Conservation (phyloP, 1,139 yeast genomes). For the Candida sanyaensis region DNA sequence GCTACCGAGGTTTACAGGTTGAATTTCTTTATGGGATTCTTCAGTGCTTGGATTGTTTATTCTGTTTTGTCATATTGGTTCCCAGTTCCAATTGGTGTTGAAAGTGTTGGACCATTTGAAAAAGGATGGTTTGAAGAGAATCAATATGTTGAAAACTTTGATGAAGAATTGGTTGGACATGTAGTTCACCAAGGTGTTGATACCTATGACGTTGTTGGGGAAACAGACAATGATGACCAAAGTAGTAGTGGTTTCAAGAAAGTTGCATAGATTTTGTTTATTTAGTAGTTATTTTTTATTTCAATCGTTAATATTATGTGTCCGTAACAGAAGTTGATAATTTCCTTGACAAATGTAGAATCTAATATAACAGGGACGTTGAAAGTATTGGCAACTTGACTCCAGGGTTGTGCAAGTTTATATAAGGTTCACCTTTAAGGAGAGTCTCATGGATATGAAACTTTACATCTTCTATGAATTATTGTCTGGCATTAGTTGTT, state of each 20-base stretch:
- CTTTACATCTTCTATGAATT: too few species aligned
- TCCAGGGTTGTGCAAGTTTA: too few species aligned
- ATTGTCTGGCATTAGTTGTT: too few species aligned
- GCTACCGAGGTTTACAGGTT: constrained; percentile 73
- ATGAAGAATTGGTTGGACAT: constrained; percentile 42
- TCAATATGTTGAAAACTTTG: constrained; percentile 65
- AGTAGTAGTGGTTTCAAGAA: not conserved
- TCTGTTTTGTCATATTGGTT: constrained; percentile 48
- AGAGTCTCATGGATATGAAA: too few species aligned
- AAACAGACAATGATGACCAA: not conserved
- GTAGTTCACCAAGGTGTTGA: constrained; percentile 27
- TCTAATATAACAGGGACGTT: too few species aligned
- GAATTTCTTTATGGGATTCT: constrained; percentile 76
- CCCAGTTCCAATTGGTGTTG: constrained; percentile 61
- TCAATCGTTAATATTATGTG: not conserved
- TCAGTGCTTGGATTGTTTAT: constrained; percentile 54
- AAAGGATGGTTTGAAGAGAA: constrained; percentile 67
- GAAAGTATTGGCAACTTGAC: too few species aligned
- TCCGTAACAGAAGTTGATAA: not conserved
- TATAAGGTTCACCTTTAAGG: too few species aligned
- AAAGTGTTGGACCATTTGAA: constrained; percentile 50
- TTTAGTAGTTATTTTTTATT: not conserved
- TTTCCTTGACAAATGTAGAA: not conserved
- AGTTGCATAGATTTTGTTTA: not conserved
- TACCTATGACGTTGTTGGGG: not conserved